phyloP scores from a whole-genome alignment of 1,284 basidiomycete species.

The Pseudomicrostroma phylloplanum region DNA sequence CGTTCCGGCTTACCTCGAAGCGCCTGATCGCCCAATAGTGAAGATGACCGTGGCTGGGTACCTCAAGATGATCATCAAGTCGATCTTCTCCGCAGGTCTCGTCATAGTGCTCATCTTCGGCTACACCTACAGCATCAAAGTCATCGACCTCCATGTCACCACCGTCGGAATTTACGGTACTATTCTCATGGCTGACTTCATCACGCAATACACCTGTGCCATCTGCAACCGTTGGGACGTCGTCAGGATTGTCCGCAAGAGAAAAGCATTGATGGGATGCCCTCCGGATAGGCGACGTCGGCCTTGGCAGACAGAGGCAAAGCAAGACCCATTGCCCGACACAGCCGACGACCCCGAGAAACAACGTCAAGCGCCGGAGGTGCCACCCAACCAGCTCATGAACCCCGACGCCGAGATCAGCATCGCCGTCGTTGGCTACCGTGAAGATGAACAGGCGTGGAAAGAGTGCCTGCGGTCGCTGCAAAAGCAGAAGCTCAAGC shows the following conservation, averaged over 20 bases:
- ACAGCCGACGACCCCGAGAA: neutral
- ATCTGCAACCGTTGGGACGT: slow-evolving; percentile 9
- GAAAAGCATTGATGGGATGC: neutral
- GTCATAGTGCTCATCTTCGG: slow-evolving; percentile 8
- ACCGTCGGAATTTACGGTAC: slow-evolving; percentile 9
- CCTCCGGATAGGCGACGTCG: no score
- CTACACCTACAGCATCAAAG: neutral
- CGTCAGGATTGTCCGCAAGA: neutral
- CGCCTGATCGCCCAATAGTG: slow-evolving; percentile 6
- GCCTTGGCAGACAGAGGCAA: neutral
- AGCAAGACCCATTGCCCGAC: neutral
- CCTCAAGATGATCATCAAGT: slow-evolving; percentile 8
- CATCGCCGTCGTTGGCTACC: slow-evolving; percentile 14
- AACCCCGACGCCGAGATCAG: slow-evolving; percentile 11
- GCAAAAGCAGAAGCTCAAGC: slow-evolving; percentile 10
- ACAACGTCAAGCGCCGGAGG: neutral
- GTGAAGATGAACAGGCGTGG: slow-evolving; percentile 13
- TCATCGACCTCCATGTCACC: slow-evolving; percentile 9
- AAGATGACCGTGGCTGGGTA: neutral
- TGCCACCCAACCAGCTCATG: neutral
- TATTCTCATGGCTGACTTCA: slow-evolving; percentile 10
- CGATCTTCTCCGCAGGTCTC: slow-evolving; percentile 1
- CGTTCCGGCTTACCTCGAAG: neutral
- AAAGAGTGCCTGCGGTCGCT: slow-evolving; percentile 7
- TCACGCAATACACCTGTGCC: slow-evolving; percentile 10